phyloP scores from a whole-genome alignment of 768 basidiomycete genomes.

The Pholiota molesta region DNA sequence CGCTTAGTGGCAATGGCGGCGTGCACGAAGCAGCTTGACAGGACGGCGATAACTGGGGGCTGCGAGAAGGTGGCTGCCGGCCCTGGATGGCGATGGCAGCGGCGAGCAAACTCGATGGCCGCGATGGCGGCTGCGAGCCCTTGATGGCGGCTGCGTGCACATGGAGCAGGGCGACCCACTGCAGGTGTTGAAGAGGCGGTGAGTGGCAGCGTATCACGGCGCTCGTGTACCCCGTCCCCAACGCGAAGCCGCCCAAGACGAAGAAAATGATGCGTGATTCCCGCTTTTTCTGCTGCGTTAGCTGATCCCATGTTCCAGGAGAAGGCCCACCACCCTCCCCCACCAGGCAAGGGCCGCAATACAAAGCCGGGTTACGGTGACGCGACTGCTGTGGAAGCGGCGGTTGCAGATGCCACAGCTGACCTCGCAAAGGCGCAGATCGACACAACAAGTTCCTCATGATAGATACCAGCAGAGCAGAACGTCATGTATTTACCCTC shows the following conservation, averaged over 20 bases:
- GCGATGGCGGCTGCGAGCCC: too few species aligned
- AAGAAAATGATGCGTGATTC: conserved; percentile 59
- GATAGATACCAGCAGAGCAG: background rate
- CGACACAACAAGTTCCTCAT: background rate
- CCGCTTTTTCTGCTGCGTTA: background rate
- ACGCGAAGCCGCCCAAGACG: conserved; percentile 60
- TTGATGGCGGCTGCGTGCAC: too few species aligned
- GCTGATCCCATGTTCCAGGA: conserved; percentile 43
- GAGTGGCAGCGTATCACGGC: conserved; percentile 81
- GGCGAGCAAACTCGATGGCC: too few species aligned
- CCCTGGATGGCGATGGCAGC: too few species aligned
- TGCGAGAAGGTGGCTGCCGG: too few species aligned
- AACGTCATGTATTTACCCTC: background rate
- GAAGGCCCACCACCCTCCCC: conserved; percentile 83
- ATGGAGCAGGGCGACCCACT: too few species aligned
- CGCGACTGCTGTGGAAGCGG: conserved; percentile 8
- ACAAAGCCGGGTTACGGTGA: conserved; percentile 26
- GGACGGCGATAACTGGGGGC: too few species aligned
- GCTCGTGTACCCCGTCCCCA: conserved; percentile 84
- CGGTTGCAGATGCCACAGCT: conserved; percentile 17
- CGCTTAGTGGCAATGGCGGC: too few species aligned
- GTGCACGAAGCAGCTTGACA: too few species aligned
- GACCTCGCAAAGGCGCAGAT: background rate
- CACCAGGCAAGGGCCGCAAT: conserved; percentile 77
- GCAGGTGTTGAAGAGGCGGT: too few species aligned